These are phyloP conservation scores for Amanita thiersii DNA, from an alignment of 768 basidiomycete genomes.

Conservation along the genomic window DNA sequence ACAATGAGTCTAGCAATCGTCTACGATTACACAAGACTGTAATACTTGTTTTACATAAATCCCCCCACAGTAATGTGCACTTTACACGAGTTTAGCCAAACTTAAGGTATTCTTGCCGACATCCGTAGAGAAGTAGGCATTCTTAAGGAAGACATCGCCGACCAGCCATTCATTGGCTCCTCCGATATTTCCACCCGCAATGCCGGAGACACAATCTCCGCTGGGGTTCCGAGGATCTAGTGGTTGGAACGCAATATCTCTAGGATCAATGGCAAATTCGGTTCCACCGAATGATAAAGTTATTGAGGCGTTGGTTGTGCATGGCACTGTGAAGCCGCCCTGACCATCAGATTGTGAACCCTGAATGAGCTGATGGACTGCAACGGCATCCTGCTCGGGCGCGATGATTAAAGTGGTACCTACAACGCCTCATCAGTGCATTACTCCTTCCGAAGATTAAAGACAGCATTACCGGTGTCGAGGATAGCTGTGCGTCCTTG, in stretches of 20 bases:
- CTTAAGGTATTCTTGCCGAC: slow-evolving; percentile 48
- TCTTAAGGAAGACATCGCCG: slow-evolving; percentile 74
- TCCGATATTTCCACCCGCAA: slow-evolving; percentile 54
- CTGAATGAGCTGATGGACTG: slow-evolving; percentile 33
- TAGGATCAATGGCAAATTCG: slow-evolving; percentile 49
- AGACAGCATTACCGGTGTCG: slow-evolving; percentile 34
- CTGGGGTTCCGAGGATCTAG: slow-evolving; percentile 41
- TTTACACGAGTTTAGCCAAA: slow-evolving; percentile 43
- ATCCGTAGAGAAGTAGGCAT: slow-evolving; percentile 64
- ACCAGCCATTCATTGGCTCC: slow-evolving; percentile 61
- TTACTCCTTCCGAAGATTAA: neutral
- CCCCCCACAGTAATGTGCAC: neutral
- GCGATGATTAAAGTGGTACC: slow-evolving; percentile 46
- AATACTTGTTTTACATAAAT: neutral
- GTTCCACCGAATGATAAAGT: slow-evolving; percentile 40
- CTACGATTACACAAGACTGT: too few species aligned
- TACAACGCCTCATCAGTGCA: slow-evolving; percentile 5
- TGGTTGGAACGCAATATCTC: slow-evolving; percentile 52
- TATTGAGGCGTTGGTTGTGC: slow-evolving; percentile 32
- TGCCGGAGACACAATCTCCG: slow-evolving; percentile 66
- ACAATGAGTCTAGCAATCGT: too few species aligned
- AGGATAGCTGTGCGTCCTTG: slow-evolving; percentile 64
- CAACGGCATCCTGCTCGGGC: slow-evolving; percentile 27
- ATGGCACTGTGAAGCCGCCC: slow-evolving; percentile 45
- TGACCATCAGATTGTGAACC: slow-evolving; percentile 35